Evolutionary conservation across 139 green algal genomes (phyloP).

Genomic region (Closterium sp.): DNA sequence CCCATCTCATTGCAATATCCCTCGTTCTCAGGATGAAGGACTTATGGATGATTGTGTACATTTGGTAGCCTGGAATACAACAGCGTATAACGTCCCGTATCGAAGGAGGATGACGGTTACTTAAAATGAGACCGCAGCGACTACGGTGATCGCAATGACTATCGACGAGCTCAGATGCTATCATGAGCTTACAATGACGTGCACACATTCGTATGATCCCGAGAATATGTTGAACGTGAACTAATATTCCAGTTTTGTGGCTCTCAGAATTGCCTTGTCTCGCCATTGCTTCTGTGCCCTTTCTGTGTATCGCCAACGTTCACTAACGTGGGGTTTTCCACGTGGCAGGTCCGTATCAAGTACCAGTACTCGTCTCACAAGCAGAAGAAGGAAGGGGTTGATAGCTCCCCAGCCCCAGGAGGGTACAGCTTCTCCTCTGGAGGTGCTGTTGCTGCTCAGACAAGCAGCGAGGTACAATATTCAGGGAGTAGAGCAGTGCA

Average conservation of each 20-base stretch:
- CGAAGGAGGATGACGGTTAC: too few relatives aligned
- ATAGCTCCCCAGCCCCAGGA: neutral
- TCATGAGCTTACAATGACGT: too few relatives aligned
- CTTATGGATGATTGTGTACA: too few relatives aligned
- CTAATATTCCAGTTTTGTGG: neutral
- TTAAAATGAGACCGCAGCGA: too few relatives aligned
- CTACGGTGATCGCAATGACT: too few relatives aligned
- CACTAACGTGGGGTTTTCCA: neutral
- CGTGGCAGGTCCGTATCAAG: neutral
- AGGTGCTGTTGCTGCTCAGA: neutral
- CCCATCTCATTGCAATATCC: neutral
- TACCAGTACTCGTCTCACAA: neutral
- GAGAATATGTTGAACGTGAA: too few relatives aligned
- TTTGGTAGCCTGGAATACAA: neutral
- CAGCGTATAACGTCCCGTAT: too few relatives aligned
- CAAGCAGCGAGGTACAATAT: neutral
- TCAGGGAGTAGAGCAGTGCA: neutral
- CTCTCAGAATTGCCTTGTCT: neutral
- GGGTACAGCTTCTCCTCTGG: neutral
- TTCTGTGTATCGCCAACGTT: neutral
- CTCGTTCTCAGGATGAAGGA: neutral
- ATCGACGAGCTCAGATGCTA: too few relatives aligned
- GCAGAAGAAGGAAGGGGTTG: neutral
- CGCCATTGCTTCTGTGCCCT: neutral
- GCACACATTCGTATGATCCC: too few relatives aligned